Base-by-base conservation (phyloP, 179 eudicot species). In the Sideroxylon spinosum region DNA sequence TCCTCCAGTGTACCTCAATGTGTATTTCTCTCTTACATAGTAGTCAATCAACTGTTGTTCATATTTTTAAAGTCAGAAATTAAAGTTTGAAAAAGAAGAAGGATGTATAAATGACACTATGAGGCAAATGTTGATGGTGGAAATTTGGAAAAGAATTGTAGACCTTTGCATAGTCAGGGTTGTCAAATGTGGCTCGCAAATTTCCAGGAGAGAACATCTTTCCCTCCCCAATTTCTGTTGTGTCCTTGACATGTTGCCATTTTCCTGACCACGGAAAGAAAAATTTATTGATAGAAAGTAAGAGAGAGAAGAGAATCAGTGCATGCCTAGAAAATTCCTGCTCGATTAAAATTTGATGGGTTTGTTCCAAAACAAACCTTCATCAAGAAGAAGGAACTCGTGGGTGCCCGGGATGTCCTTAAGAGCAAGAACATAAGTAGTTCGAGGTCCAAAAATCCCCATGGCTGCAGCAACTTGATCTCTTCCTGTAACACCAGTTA, bases 381-480 rank as follows among this genome's bases (percentile, higher is more conserved):
- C 99, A 78, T 96, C 99, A 20, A 96, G 97, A 76, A 96, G 96
- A 79, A 96, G 99, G 82, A 96, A 96, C 76, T 96, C 99, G 76
- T 96, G 99, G 83, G 97, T 92, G 16, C 99, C 98, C 1, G 99
- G 99, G 52, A 78, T 74, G 70, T 88, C 98, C 80, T 94, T 94
- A 55, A 96, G 86, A 59, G 99, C 99, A 85, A 96, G 80, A 77
- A 96, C 95, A 83, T 96, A 96, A 65, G 99, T 96, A 32, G 99
- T 93, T 80, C 99, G 82, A 28, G 99, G 99, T 56, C 99, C 99
- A 28, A 89, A 96, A 70, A 96, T 94, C 70, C 99, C 99, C 99
- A 96, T 96, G 68, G 98, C 99, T 78, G 99, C 94, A 71, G 99
- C 99, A 64, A 91, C 99, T 85, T 96, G 99, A 80, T 94, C 94